Base-by-base conservation (phyloP, 768 basidiomycete species). In the Mycena polygramma region DNA sequence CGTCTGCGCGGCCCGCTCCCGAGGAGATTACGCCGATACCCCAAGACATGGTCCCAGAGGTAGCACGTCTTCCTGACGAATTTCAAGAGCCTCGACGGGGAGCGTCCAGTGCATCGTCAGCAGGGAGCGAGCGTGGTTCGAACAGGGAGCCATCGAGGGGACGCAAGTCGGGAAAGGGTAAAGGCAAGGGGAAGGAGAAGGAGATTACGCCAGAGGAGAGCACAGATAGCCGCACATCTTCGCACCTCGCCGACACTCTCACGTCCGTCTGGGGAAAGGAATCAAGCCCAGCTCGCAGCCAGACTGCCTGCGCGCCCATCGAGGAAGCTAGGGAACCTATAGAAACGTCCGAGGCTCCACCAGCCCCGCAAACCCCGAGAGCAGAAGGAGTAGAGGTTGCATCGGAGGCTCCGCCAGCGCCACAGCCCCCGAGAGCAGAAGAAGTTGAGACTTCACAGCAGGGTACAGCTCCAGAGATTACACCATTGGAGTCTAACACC, bases 241-340 rank as follows among this genome's bases (percentile, higher is more conserved):
- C 83, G 15, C 81, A 78, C 61, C 81, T 88, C 24, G 83, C 75
- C 1, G 81, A 88, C 2, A 74, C 84, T 7, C 83, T 88, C 52
- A 82, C 75, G 24, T 82, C 87, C 0, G 80, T 88, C 7, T 89
- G 89, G 87, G 89, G 88, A 3, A 67, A 68, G 36, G 77, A 48
- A 76, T 75, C 70, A 77, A 59, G 76, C 79, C 49, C 76, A 81
- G 69, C 59, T 75, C 77, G 35, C 39, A 74, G 24, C 59, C 75
- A 60, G 46, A 70, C 64, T 7, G 54, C 48, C 35, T 70, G 63
- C 19, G 68, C 74, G 57, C 65, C 71, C 10, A 46, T 52, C 7
- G 70, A 52, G 35, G 61, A 70, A 39, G 51, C 57, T 59, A 57
- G 64, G 57, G 59, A 49, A 14, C 51, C 1, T 14, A 43, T 54